These are phyloP conservation scores for Crepidotus sp. DNA, from an alignment of 1,284 basidiomycete species.

Conservation along the genomic window DNA sequence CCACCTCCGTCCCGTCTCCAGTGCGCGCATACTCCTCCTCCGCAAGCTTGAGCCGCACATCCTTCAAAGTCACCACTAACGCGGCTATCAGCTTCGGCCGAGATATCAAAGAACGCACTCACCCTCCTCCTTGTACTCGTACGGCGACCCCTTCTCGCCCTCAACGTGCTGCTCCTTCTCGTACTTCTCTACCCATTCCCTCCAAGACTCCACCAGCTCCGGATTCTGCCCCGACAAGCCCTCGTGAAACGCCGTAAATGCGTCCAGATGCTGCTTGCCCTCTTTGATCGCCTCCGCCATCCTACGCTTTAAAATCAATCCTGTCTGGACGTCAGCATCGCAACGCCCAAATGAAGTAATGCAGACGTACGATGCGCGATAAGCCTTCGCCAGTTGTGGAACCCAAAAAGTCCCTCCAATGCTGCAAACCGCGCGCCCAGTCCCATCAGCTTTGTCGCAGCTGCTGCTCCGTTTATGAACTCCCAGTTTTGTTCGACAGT, in stretches of 20 bases:
- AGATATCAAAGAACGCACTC: too few species aligned
- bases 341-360: not conserved
- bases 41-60: not conserved
- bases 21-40: slow-evolving; percentile 1
- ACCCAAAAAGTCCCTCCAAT: not conserved
- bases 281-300: too few species aligned
- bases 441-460: slow-evolving; percentile 27
- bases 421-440: not conserved
- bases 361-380: too few species aligned
- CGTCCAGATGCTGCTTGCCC: too few species aligned
- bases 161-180: too few species aligned
- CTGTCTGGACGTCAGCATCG: not conserved
- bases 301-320: too few species aligned
- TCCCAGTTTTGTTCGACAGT: slow-evolving; percentile 2
- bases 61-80: not conserved
- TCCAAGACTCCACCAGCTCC: too few species aligned
- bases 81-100: not conserved
- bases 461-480: slow-evolving; percentile 20
- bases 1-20: not conserved
- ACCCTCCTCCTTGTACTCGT: not conserved
- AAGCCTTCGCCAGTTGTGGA: not conserved
- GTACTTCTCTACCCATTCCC: too few species aligned
- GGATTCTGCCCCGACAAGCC: too few species aligned
- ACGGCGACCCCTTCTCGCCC: too few species aligned
- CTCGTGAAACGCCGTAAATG: too few species aligned